phyloP scores from a whole-genome alignment of 805 yeast species.

The Yarrowia keelungensis region DNA sequence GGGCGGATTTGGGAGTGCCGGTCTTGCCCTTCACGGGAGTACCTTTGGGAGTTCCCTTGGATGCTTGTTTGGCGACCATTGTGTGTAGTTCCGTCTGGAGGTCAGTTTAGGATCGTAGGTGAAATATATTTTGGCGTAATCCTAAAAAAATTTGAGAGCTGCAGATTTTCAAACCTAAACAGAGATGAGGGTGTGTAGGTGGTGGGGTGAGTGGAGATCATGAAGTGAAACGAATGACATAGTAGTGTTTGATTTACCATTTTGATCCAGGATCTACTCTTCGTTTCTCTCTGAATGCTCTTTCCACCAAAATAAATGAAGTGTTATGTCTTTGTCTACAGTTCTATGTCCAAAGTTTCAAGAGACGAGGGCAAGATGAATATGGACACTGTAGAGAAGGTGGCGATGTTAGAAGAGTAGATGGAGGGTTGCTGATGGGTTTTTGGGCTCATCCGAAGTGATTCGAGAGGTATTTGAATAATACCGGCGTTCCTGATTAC shows the following conservation, averaged over 20 bases:
- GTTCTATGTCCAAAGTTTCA: too few relatives aligned
- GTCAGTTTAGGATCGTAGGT: slow-evolving; percentile 9
- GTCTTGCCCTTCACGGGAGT: slow-evolving; percentile 15
- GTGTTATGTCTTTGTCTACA: too few relatives aligned
- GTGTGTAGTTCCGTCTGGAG: not conserved
- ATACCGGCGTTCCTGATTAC: too few relatives aligned
- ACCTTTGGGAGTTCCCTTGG: slow-evolving; percentile 30
- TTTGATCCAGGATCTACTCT: too few relatives aligned
- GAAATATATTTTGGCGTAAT: slow-evolving; percentile 6
- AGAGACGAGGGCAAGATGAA: too few relatives aligned
- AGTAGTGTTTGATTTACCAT: too few relatives aligned
- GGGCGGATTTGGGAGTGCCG: slow-evolving; percentile 4
- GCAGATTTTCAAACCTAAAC: slow-evolving; percentile 36
- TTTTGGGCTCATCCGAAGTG: too few relatives aligned
- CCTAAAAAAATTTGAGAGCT: slow-evolving; percentile 26
- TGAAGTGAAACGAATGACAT: too few relatives aligned
- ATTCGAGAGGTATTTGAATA: too few relatives aligned
- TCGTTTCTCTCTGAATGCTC: not conserved
- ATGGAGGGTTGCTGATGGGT: too few relatives aligned
- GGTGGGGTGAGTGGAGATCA: not conserved
- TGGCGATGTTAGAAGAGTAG: too few relatives aligned
- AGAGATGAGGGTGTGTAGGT: not conserved
- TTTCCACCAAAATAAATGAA: not conserved
- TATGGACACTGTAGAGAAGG: too few relatives aligned
- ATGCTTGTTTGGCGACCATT: slow-evolving; percentile 17